Percentiles rank a stretch among this genome's conserved stretches.
Conservation (phyloP, 768 basidiomycete species). For the Podaxis sp. region DNA sequence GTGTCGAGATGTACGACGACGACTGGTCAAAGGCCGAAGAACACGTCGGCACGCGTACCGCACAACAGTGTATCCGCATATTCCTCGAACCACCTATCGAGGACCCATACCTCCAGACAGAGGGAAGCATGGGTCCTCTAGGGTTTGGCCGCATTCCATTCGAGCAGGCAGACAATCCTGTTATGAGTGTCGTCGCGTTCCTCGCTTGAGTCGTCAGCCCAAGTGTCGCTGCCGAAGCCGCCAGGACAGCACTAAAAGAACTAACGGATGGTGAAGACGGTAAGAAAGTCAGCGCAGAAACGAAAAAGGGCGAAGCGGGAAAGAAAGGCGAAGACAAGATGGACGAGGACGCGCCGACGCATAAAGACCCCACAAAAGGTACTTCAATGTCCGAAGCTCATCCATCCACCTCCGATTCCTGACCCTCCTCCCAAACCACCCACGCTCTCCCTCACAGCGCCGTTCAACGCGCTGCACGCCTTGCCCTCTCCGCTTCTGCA, state of each 20-base stretch:
- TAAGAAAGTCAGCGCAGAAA: conserved; percentile 30
- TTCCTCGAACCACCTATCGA: conserved; percentile 97
- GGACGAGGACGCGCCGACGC: conserved; percentile 38
- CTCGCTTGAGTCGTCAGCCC: conserved; percentile 90
- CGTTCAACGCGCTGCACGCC: conserved; percentile 76
- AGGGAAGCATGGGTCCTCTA: conserved; percentile 74
- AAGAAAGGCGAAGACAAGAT: conserved; percentile 44
- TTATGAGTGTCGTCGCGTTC: conserved; percentile 98
- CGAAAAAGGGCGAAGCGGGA: conserved; percentile 26
- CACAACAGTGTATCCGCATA: conserved; percentile 93
- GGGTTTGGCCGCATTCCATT: conserved; percentile 83
- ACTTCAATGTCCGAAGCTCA: not conserved
- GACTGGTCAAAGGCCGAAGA: conserved; percentile 94
- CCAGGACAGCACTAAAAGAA: conserved; percentile 84
- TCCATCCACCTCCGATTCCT: not conserved
- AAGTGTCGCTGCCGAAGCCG: conserved; percentile 89
- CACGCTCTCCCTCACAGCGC: conserved; percentile 65
- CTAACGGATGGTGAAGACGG: conserved; percentile 62
- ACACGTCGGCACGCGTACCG: conserved; percentile 87
- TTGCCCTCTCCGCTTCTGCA: conserved; percentile 89
- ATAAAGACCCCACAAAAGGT: conserved; percentile 21
- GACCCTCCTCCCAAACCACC: conserved; percentile 21
- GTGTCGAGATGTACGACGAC: conserved; percentile 97
- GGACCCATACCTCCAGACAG: conserved; percentile 83
- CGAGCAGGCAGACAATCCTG: conserved; percentile 94